Evolutionary conservation across 1,284 basidiomycete species (phyloP), one percentile per base, ranked within the genome.

Genomic region (Paramarasmius palmivorus): DNA sequence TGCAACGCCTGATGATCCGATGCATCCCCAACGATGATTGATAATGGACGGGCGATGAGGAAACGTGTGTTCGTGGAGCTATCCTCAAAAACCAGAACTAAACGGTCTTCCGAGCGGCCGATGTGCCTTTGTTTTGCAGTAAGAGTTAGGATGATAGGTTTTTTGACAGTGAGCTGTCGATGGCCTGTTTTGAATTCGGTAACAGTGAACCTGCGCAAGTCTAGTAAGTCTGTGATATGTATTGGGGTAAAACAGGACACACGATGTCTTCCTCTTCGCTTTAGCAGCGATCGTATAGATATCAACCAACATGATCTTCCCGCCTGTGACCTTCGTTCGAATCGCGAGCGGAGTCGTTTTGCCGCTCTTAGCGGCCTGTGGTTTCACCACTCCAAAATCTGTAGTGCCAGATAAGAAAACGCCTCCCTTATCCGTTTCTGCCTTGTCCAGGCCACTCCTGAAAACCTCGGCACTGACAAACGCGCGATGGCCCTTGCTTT

Each of bases 51-150:
- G 0, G 73, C 67, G 44, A 82, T 81, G 5, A 76, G 60, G 59
- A 82, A 82, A 0, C 58, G 66, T 40, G 68, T 73, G 10, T 64
- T 64, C 15, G 73, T 64, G 29, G 68, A 69, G 1, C 60, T 59
- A 54, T 79, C 76, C 56, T 75, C 66, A 50, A 79, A 75, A 0
- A 70, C 49, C 20, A 79, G 56, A 48, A 79, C 76, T 2, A 75
- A 56, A 1, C 76, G 69, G 50, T 79, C 78, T 49, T 80, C 71
- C 55, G 73, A 82, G 0, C 77, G 71, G 4, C 85, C 85, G 22
- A 72, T 69, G 45, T 75, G 58, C 0, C 46, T 32, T 22, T 75
- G 71, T 5, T 58, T 61, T 36, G 82, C 71, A 1, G 53, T 64
- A 32, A 83, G 50, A 0, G 49, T 51, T 12, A 82, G 55, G 3